phyloP scores from a whole-genome alignment of 352 stramenopile species.

The Stephanocyclus meneghinianus region DNA sequence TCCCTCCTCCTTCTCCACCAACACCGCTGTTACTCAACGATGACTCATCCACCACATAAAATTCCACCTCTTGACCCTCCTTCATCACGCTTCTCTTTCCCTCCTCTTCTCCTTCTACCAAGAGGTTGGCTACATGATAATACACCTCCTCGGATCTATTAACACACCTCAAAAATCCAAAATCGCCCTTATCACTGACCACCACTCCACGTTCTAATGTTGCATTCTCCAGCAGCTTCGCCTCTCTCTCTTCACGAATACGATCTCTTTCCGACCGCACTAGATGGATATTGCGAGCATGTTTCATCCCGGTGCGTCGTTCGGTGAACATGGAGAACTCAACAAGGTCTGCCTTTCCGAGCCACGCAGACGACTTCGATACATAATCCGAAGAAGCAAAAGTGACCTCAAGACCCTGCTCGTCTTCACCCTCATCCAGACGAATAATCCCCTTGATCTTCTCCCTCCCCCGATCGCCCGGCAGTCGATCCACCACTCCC shows the following conservation, averaged over 20 bases:
- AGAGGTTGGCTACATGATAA: constrained; percentile 70
- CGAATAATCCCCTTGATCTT: background rate
- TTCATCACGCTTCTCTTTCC: constrained; percentile 29
- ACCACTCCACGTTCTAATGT: constrained; percentile 64
- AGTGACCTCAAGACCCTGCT: background rate
- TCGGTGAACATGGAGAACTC: constrained; percentile 67
- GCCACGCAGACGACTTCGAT: constrained; percentile 1
- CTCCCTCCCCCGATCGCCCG: constrained; percentile 11
- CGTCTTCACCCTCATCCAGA: background rate
- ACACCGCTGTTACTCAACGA: background rate
- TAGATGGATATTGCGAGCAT: constrained; percentile 56
- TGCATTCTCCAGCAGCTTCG: constrained; percentile 57
- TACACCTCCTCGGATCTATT: constrained; percentile 65
- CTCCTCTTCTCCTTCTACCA: constrained; percentile 20
- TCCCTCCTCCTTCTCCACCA: background rate
- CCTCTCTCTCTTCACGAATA: constrained; percentile 43
- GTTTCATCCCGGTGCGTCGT: constrained; percentile 54
- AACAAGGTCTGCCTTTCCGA: constrained; percentile 63
- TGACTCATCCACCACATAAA: constrained; percentile 62
- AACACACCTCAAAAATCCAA: constrained; percentile 67
- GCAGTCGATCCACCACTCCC: constrained; percentile 47
- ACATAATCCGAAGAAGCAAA: constrained; percentile 14
- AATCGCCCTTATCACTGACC: constrained; percentile 56
- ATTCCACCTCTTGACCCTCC: constrained; percentile 68
- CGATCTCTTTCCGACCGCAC: constrained; percentile 65